phyloP scores from a whole-genome alignment of 2,329 filamentous ascomycete species.

The Fusarium robinianum region DNA sequence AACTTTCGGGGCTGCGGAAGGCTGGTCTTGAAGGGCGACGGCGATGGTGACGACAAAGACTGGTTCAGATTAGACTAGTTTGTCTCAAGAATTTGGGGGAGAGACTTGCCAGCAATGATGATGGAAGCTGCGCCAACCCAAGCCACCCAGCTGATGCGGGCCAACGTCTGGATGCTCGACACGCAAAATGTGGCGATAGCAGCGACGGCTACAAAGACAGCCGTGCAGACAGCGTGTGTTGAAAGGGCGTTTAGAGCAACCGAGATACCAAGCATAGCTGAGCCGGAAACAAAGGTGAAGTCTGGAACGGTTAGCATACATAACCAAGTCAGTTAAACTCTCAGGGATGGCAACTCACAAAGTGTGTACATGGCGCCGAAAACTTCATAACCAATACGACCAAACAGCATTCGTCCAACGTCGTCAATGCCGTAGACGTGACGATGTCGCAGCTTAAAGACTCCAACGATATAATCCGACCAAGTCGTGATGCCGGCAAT shows the following conservation, averaged over 20 bases:
- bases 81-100: not conserved
- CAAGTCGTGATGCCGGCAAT: conserved; percentile 52
- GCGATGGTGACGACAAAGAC: not conserved
- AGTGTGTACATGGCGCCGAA: conserved; percentile 42
- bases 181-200: conserved; percentile 33
- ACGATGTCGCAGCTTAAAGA: conserved; percentile 55
- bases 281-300: conserved; percentile 38
- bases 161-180: conserved; percentile 37
- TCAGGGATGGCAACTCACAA: too few species aligned
- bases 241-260: conserved; percentile 46
- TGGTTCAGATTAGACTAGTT: not conserved
- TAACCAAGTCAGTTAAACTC: too few species aligned
- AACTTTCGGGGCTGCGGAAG: not conserved
- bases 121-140: conserved; percentile 33
- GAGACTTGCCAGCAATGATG: not conserved
- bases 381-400: conserved; percentile 47
- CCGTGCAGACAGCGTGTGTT: conserved; percentile 42
- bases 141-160: conserved; percentile 37
- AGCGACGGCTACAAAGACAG: conserved; percentile 43
- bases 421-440: conserved; percentile 58
- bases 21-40: not conserved
- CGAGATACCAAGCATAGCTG: conserved; percentile 45
- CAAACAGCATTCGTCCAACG: conserved; percentile 52
- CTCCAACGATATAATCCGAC: conserved; percentile 52
- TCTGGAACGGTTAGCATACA: conserved; percentile 9